Conservation (phyloP, 2,329 filamentous ascomycete genomes). For the Ceratocystis albifundus region DNA sequence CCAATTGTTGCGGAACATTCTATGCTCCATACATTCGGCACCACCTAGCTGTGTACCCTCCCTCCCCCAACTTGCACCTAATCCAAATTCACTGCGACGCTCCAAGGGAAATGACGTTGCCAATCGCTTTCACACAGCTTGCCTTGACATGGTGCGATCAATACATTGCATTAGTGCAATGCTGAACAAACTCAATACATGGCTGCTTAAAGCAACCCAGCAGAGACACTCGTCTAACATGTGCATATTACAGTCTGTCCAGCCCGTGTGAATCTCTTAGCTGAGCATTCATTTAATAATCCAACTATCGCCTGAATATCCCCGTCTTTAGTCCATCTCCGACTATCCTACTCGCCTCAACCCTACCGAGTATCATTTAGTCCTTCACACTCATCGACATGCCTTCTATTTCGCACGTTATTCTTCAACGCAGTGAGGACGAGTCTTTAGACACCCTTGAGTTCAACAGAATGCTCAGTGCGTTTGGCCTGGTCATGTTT, state of each 20-base stretch:
- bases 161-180: slow-evolving; percentile 19
- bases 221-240: slow-evolving; percentile 14
- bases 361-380: not conserved
- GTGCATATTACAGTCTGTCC: slow-evolving; percentile 1
- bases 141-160: slow-evolving; percentile 5
- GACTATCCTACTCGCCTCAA: not conserved
- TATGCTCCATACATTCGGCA: not conserved
- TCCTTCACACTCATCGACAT: slow-evolving; percentile 16
- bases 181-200: slow-evolving; percentile 2
- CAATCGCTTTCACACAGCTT: not conserved
- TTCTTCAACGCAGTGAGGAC: slow-evolving; percentile 27
- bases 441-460: slow-evolving; percentile 47
- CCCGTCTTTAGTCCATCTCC: not conserved
- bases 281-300: slow-evolving; percentile 22
- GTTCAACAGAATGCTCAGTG: slow-evolving; percentile 63
- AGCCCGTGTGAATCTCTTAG: slow-evolving; percentile 20
- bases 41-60: not conserved
- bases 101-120: not conserved
- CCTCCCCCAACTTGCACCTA: not conserved
- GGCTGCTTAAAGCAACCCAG: not conserved
- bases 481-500: slow-evolving; percentile 67
- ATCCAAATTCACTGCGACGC: not conserved
- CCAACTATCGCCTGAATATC: slow-evolving; percentile 1
- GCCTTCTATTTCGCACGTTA: slow-evolving; percentile 21
- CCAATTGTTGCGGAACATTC: not conserved